Conservation (phyloP, 2,329 filamentous ascomycete species). For the Neurospora sp. region DNA sequence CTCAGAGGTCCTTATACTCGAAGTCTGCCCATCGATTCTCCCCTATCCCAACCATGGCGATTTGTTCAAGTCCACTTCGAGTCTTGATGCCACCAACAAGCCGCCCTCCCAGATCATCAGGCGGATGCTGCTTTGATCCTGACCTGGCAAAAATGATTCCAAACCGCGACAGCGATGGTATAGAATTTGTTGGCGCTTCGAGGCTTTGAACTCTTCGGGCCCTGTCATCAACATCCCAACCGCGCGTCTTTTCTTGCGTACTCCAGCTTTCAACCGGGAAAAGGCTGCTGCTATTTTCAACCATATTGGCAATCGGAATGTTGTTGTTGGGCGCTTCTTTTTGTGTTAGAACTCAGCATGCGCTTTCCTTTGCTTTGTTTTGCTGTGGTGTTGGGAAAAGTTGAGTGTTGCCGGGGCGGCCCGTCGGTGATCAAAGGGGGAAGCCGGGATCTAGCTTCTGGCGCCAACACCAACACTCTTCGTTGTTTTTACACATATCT, state of each 20-base stretch:
- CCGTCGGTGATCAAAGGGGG: not conserved
- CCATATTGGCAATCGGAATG: not conserved
- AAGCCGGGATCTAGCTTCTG: not conserved
- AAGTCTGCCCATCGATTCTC: too few species aligned
- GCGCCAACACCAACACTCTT: not conserved
- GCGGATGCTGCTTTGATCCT: not conserved
- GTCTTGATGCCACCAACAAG: not conserved
- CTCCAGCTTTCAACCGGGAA: not conserved
- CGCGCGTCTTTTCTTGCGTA: not conserved
- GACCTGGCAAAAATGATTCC: not conserved
- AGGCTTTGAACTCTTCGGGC: not conserved
- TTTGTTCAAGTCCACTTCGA: too few species aligned
- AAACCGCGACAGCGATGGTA: not conserved
- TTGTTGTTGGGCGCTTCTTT: not conserved
- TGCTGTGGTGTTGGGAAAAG: not conserved
- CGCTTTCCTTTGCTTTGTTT: not conserved
- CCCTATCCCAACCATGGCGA: too few species aligned
- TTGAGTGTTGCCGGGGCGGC: not conserved
- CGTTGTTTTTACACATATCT: not conserved
- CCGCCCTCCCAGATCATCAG: not conserved
- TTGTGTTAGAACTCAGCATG: not conserved
- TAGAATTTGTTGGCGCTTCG: not conserved
- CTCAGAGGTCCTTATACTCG: too few species aligned
- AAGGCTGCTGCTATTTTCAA: not conserved
- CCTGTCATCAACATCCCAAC: not conserved